Conservation (phyloP, 2,329 filamentous ascomycete genomes). For the Graphilbum ipis-grandicollis region DNA sequence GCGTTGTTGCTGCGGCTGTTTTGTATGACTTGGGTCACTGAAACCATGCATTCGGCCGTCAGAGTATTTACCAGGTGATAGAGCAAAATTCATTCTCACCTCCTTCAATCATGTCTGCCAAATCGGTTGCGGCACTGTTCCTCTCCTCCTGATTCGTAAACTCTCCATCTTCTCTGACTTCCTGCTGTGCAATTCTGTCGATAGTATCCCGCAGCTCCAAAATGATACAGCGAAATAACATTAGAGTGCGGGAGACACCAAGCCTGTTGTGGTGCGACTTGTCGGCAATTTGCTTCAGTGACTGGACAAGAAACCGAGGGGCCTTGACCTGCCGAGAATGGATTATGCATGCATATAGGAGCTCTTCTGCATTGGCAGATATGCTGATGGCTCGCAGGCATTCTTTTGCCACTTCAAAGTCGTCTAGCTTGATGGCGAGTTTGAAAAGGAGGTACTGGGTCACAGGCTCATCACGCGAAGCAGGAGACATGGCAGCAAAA, state of each 20-base stretch:
- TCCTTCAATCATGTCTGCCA: conserved; percentile 22
- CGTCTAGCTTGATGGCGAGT: conserved; percentile 40
- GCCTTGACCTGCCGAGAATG: conserved; percentile 55
- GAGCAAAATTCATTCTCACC: conserved; percentile 14
- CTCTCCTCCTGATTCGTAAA: neutral
- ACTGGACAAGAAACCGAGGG: conserved; percentile 37
- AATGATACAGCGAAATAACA: conserved; percentile 45
- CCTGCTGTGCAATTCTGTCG: conserved; percentile 10
- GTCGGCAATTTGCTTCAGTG: conserved; percentile 42
- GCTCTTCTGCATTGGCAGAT: conserved; percentile 34
- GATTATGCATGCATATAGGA: conserved; percentile 65
- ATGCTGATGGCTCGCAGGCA: conserved; percentile 45
- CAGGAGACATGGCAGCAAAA: conserved; percentile 41
- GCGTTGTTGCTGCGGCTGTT: conserved; percentile 16
- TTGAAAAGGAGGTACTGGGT: conserved; percentile 65
- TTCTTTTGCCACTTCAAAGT: conserved; percentile 39
- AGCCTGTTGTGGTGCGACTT: conserved; percentile 30
- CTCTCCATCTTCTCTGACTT: conserved; percentile 5
- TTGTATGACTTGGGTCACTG: conserved; percentile 12
- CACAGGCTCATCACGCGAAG: conserved; percentile 40
- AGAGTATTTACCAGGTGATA: neutral
- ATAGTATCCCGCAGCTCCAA: conserved; percentile 27
- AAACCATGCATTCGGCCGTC: conserved; percentile 13
- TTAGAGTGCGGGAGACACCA: conserved; percentile 37
- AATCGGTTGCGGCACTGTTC: conserved; percentile 1